Evolutionary conservation across 2,329 filamentous ascomycete species (phyloP), one percentile per base, ranked within the genome.

Genomic region (Rutstroemia sp.): DNA sequence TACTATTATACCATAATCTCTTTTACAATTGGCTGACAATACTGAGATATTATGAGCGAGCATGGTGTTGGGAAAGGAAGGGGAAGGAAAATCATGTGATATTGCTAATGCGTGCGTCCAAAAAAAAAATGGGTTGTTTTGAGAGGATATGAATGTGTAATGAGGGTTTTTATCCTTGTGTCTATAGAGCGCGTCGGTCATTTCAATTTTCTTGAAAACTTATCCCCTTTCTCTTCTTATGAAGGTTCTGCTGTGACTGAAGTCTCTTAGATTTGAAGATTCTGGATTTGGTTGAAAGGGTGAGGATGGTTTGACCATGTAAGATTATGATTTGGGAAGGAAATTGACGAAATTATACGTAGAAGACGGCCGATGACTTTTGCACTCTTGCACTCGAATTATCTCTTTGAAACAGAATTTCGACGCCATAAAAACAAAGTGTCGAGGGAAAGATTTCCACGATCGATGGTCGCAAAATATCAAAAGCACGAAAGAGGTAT

Each of bases 1-100:
- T 42, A 39, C 56, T 56, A 39, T 45, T 49, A 56, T 51, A 56
- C 23, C 30, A 48, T 44, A 50, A 46, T 51, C 48, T 38, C 39
- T 51, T 37, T 42, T 57, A 50, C 25, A 16, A 16, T 14, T 41
- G n/a, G 27, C 48, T 37, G 17, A 34, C 19, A 51, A 38, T 39
- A 30, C 17, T 12, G n/a, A 51, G 10, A 21, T 37, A 41, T 44
- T 46, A 48, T n/a, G 12, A 27, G 21, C 34, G 16, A 19, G 27
- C 27, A 51, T 52, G 54, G 54, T 56, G 54, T 46, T 52, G 54
- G 23, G 3, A 23, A 23, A 30, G 27, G 54, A 23, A 30, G 27
- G 48, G 41, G 45, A 37, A 27, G 54, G 41, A 51, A 51, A 30
- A 46, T 4, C 25, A 5, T 21, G 10, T 51, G 27, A 42, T 37